Conservation (phyloP, 2,329 filamentous ascomycete species). For the Ciborinia camelliae region DNA sequence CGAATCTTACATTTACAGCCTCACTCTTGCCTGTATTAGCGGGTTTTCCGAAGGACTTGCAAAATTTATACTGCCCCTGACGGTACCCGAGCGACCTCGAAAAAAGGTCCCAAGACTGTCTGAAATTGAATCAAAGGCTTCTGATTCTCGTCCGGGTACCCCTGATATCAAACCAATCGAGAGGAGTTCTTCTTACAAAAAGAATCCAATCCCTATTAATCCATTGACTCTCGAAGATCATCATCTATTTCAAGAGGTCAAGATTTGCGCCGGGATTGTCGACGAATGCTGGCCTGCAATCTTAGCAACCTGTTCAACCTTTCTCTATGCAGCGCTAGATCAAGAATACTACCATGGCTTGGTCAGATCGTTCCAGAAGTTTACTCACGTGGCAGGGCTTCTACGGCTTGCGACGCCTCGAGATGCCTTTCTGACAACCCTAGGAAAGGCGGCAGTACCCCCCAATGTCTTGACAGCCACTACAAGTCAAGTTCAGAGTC, state of each 20-base stretch:
- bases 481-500: constrained; percentile 47
- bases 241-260: constrained; percentile 66
- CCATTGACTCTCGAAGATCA: constrained; percentile 74
- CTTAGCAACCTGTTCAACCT: constrained; percentile 91
- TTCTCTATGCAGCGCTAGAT: constrained; percentile 86
- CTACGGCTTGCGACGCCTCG: constrained; percentile 79
- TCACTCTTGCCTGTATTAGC: constrained; percentile 84
- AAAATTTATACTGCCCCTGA: constrained; percentile 88
- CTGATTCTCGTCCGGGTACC: constrained; percentile 27
- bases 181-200: constrained; percentile 65
- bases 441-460: constrained; percentile 90
- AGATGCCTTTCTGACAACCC: constrained; percentile 90
- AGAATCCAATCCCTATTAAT: constrained; percentile 77
- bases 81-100: constrained; percentile 69
- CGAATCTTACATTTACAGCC: constrained; percentile 89
- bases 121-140: constrained; percentile 28
- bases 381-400: constrained; percentile 90
- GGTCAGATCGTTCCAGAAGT: constrained; percentile 89
- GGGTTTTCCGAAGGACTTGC: constrained; percentile 88
- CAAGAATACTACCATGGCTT: constrained; percentile 90
- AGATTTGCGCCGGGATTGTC: constrained; percentile 76
- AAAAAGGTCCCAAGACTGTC: constrained; percentile 40
- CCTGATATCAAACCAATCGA: constrained; percentile 43
- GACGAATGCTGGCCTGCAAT: constrained; percentile 95
- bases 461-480: constrained; percentile 67